Base-by-base conservation (phyloP, 2,329 filamentous ascomycete species). In the Ceratocystis variospora region DNA sequence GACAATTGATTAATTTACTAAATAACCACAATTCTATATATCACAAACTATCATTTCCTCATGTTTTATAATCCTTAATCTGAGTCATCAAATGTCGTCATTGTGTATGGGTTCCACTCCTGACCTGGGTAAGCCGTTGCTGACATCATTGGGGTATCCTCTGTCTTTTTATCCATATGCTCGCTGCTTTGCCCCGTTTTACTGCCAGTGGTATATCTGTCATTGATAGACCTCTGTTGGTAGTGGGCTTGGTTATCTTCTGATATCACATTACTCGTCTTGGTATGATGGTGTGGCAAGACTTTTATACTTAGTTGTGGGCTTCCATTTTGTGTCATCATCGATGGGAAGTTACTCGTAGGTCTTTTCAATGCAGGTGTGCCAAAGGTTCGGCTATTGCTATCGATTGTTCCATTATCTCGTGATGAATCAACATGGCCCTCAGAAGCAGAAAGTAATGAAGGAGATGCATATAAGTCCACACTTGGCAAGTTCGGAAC, bases 91-190 rank as follows among this genome's bases (percentile, higher is more conserved):
- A 57, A 50, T 17, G 61, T 28, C 5, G 8, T 19, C 25, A 62
- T 46, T 15, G 22, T n/a, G 48, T 63, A 63, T 33, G 61, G 61
- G 17, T 63, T 63, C 66, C 66, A 67, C 48, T 61, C 53, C 22
- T 67, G 66, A 5, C 62, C 62, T 5, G 66, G 66, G 31, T 67
- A 67, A 12, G 66, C 28, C 15, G 66, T 67, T 19, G 66, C 66
- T 17, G 62, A 61, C 66, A 67, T 67, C 12, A 25, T 33, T 8
- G 50, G 50, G 19, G 63, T 28, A 17, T 61, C 53, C 6, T 64
- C 53, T 3, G 5, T 44, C 17, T 22, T 28, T 12, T 15, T 41
- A 41, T 15, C 37, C 37, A 41, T 41, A 12, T 10, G 37, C 12
- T 15, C 37, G 15, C 37, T 12, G 12, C 37, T 0, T 15, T 15